Conservation (phyloP, 1,284 basidiomycete species). For the Coniferiporia weirii region DNA sequence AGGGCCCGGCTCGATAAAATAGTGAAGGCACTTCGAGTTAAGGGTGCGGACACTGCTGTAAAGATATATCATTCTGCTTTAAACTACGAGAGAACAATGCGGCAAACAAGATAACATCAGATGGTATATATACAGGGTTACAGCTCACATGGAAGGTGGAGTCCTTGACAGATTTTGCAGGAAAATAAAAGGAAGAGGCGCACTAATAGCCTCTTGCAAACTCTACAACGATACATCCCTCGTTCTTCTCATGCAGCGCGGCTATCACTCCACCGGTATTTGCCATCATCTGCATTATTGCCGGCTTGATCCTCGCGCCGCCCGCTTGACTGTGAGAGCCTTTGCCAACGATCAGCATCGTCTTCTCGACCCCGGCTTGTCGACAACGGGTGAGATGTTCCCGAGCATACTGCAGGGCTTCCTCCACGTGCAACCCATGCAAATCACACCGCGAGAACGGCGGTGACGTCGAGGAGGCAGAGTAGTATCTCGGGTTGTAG, state of each 20-base stretch:
- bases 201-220: not conserved
- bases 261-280: constrained; percentile 8
- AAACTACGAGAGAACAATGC: too few species aligned
- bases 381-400: constrained; percentile 10
- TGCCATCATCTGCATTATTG: constrained; percentile 12
- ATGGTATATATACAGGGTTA: too few species aligned
- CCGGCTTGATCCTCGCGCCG: constrained; percentile 15
- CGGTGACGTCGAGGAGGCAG: not conserved
- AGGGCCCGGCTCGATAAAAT: too few species aligned
- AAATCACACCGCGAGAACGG: constrained; percentile 12
- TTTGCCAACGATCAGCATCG: constrained; percentile 17
- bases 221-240: constrained; percentile 16
- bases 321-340: constrained; percentile 16
- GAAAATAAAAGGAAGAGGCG: not conserved
- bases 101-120: too few species aligned
- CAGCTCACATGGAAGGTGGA: too few species aligned
- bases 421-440: constrained; percentile 18
- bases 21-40: too few species aligned
- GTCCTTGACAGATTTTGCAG: not conserved
- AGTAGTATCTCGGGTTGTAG: constrained; percentile 7
- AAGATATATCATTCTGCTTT: too few species aligned
- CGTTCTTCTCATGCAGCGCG: constrained; percentile 14
- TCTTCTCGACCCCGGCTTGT: constrained; percentile 12
- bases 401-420: constrained; percentile 11
- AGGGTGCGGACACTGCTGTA: too few species aligned